Conservation (phyloP, 371 early-diverging fungal species). For the Apophysomyces variabilis region DNA sequence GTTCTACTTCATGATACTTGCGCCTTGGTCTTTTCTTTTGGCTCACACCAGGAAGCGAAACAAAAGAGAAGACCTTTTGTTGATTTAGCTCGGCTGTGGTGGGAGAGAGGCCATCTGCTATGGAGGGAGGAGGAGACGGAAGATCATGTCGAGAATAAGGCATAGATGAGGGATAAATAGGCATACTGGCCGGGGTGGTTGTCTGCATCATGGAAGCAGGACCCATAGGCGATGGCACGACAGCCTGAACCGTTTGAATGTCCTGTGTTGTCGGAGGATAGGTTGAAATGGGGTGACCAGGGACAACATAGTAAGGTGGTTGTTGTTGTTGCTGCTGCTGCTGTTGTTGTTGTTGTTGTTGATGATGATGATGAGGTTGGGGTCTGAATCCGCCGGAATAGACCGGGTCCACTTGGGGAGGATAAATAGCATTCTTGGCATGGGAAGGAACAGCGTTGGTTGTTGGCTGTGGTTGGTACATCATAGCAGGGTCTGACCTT, state of each 20-base stretch:
- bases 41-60: slow-evolving; percentile 63
- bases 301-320: slow-evolving; percentile 6
- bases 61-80: slow-evolving; percentile 66
- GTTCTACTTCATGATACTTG: slow-evolving; percentile 73
- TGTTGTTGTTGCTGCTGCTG: neutral
- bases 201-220: neutral
- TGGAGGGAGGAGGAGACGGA: slow-evolving; percentile 8
- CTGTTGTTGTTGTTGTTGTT: slow-evolving; percentile 2
- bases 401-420: slow-evolving; percentile 2
- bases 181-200: neutral
- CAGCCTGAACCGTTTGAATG: neutral
- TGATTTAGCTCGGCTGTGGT: slow-evolving; percentile 17
- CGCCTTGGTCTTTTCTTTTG: slow-evolving; percentile 74
- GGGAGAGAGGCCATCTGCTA: slow-evolving; percentile 19
- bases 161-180: slow-evolving; percentile 1
- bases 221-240: slow-evolving; percentile 15
- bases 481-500: slow-evolving; percentile 5
- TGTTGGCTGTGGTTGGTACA: neutral
- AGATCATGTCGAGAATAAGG: slow-evolving; percentile 18
- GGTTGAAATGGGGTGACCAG: slow-evolving; percentile 3
- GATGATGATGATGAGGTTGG: neutral
- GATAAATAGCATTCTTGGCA: slow-evolving; percentile 11
- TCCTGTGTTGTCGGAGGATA: neutral
- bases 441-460: slow-evolving; percentile 7
- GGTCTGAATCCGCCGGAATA: slow-evolving; percentile 4